These are phyloP conservation scores for Calonectria ilicicola DNA, from an alignment of 2,329 filamentous ascomycete genomes.

Conservation along the genomic window DNA sequence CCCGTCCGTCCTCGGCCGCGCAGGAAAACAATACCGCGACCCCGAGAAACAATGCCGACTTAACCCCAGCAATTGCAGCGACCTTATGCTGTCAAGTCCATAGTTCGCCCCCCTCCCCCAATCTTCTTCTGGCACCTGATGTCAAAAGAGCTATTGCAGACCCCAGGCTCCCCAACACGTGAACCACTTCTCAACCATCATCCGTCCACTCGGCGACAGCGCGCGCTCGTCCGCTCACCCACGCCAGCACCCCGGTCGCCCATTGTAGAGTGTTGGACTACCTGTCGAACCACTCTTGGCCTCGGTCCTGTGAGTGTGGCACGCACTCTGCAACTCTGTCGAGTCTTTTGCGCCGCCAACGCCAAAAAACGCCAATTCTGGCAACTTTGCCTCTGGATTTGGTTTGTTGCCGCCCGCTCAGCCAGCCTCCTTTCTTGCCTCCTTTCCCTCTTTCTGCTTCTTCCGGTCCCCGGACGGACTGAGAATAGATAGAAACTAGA, in stretches of 20 bases:
- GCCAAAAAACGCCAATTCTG: slow-evolving; percentile 22
- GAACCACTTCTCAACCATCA: slow-evolving; percentile 44
- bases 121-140: slow-evolving; percentile 36
- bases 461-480: not conserved
- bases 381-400: slow-evolving; percentile 22
- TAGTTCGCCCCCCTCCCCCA: slow-evolving; percentile 22
- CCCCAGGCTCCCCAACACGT: slow-evolving; percentile 40
- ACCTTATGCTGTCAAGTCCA: not conserved
- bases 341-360: slow-evolving; percentile 9
- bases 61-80: slow-evolving; percentile 12
- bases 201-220: slow-evolving; percentile 23
- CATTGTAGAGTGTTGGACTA: not conserved
- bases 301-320: slow-evolving; percentile 23
- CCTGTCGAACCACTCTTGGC: slow-evolving; percentile 28
- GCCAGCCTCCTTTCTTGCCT: slow-evolving; percentile 12
- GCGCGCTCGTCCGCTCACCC: slow-evolving; percentile 21
- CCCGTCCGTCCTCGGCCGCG: not conserved
- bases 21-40: slow-evolving; percentile 7
- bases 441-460: not conserved
- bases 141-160: slow-evolving; percentile 9
- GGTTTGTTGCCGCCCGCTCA: slow-evolving; percentile 17
- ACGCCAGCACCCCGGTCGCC: slow-evolving; percentile 31
- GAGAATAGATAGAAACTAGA: not conserved
- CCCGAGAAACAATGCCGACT: slow-evolving; percentile 13
- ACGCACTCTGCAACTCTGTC: slow-evolving; percentile 3